Base-by-base conservation (phyloP, 2,329 filamentous ascomycete genomes). In the Sporothrix humicola region DNA sequence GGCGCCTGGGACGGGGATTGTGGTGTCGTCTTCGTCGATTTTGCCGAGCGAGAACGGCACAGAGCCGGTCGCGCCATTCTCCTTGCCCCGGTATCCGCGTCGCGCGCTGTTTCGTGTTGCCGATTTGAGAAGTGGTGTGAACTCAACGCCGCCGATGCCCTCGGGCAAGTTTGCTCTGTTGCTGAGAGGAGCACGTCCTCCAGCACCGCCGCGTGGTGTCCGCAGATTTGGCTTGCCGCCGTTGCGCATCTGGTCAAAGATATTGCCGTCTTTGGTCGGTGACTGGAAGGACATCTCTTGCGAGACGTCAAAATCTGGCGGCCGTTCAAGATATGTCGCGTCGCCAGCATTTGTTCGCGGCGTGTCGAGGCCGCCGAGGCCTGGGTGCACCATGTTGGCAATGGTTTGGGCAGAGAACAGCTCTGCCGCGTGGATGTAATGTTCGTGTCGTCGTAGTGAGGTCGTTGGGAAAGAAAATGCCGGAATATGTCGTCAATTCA, bases 91-190 rank as follows among this genome's bases (percentile, higher is more conserved):
- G 80, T 80, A 87, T 3, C 69, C 72, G 75, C 83, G 88, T 82
- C 85, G 91, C 84, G 85, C 92, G 87, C 85, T 94, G 85, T 86
- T 95, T 86, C 84, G 87, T 79, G 88, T 91, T n/a, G 88, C 90
- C 31, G 85, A 94, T 82, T 97, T 97, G 80, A 99, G 89, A 77
- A 99, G 85, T 0, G 97, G 96, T 0, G 96, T 99, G 81, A 99
- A 99, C 79, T 99, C 97, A 78, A 90, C 91, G 72, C 88, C 89
- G 61, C 86, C 88, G 58, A 91, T 83, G 76, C 88, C 87, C 52
- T 86, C 85, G 26, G 91, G 92, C 26, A 94, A 85, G 78, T 94
- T 96, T 78, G 89, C 89, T 77, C 90, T 88, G 81, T 93, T 89
- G 75, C 88, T 88, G 58, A 97, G 87, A 23, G 92, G 90, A 20